Conservation (phyloP, 176 grass and related monocot genomes). For the Bolboschoenus planiculmis region DNA sequence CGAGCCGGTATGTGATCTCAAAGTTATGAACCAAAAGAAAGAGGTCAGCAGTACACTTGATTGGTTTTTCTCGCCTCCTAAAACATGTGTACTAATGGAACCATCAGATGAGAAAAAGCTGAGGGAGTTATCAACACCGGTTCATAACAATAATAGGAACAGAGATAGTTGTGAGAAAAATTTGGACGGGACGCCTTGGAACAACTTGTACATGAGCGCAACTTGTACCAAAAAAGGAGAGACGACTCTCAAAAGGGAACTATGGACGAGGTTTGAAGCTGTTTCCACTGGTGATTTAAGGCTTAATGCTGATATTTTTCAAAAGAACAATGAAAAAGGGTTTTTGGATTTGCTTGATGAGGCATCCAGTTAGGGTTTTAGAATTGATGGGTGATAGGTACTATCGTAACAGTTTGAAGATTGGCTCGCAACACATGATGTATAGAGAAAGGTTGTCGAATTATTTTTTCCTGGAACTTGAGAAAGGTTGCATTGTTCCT, state of each 20-base stretch:
- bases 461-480: neutral
- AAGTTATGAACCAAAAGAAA: slow-evolving; percentile 24
- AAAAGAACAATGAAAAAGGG: slow-evolving; percentile 33
- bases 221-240: slow-evolving; percentile 66
- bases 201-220: slow-evolving; percentile 54
- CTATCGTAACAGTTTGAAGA: too few species aligned
- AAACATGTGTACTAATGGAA: slow-evolving; percentile 63
- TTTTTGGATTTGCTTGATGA: slow-evolving; percentile 92
- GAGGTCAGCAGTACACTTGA: slow-evolving; percentile 51
- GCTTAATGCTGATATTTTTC: slow-evolving; percentile 49
- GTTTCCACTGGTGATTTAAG: slow-evolving; percentile 43
- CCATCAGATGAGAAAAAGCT: slow-evolving; percentile 28
- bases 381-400: neutral
- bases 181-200: slow-evolving; percentile 43
- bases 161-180: slow-evolving; percentile 23
- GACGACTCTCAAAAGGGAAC: slow-evolving; percentile 80
- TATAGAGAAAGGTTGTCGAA: neutral
- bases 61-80: slow-evolving; percentile 87
- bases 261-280: slow-evolving; percentile 84
- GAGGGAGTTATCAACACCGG: slow-evolving; percentile 18
- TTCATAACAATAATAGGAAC: slow-evolving; percentile 41
- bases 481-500: neutral
- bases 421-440: too few species aligned
- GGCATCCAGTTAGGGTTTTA: slow-evolving; percentile 31
- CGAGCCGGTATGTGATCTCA: slow-evolving; percentile 7